Conservation (phyloP, 352 stramenopile species). For the Pythium myriotylum region DNA sequence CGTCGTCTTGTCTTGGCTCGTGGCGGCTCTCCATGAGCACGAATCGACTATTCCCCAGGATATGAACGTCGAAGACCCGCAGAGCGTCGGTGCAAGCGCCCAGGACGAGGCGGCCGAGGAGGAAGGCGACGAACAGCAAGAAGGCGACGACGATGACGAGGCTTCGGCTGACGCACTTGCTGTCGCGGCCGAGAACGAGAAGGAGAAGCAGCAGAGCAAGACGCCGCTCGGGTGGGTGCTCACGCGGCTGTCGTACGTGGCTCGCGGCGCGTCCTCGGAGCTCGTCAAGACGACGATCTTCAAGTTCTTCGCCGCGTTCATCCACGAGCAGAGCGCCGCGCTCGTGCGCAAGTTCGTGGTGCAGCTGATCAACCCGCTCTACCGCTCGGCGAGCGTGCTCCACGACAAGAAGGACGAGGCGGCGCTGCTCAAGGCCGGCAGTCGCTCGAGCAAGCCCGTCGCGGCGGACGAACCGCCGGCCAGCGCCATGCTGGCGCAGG, state of each 20-base stretch:
- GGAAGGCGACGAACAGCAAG: constrained; percentile 3
- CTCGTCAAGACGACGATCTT: constrained; percentile 76
- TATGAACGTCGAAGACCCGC: constrained; percentile 34
- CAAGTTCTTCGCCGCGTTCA: constrained; percentile 84
- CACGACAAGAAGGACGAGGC: constrained; percentile 48
- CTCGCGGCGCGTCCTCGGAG: constrained; percentile 48
- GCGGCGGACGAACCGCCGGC: constrained; percentile 37
- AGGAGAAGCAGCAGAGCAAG: constrained; percentile 57
- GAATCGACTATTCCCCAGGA: constrained; percentile 63
- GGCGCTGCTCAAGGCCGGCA: constrained; percentile 15
- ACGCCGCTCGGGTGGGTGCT: constrained; percentile 84
- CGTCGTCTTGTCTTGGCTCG: constrained; percentile 59
- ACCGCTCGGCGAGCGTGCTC: constrained; percentile 57
- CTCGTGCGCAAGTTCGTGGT: constrained; percentile 66
- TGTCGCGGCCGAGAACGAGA: constrained; percentile 40
- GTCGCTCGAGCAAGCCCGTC: constrained; percentile 1
- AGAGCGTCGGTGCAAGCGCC: constrained; percentile 12
- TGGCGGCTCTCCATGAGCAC: constrained; percentile 54
- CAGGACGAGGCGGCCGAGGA: constrained; percentile 19
- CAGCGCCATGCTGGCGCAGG: constrained; percentile 68
- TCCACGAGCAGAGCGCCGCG: constrained; percentile 52
- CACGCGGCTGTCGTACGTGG: constrained; percentile 81
- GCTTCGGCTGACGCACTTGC: constrained; percentile 18
- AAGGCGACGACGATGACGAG: constrained; percentile 34
- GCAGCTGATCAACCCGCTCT: constrained; percentile 87